phyloP scores from a whole-genome alignment of 129 eudicot genomes.

The Lactuca sativa region DNA sequence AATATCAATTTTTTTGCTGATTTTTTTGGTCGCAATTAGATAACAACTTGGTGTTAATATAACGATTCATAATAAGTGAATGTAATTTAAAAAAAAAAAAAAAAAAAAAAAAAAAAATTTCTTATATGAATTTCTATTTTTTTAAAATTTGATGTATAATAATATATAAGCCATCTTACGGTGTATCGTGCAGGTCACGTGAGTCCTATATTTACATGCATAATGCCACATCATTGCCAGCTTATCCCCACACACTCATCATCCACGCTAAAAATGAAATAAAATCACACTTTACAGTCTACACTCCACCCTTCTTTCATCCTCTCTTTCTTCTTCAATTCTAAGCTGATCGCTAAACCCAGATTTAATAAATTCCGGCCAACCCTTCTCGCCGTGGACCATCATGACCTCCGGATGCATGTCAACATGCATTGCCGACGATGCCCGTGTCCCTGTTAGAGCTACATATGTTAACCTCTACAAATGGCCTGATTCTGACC shows the following conservation, averaged over 20 bases:
- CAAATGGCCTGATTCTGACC: slow-evolving; percentile 96
- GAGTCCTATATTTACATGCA: slow-evolving; percentile 8
- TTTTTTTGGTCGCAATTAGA: too few species aligned
- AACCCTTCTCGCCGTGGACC: slow-evolving; percentile 4
- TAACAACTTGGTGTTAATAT: too few species aligned
- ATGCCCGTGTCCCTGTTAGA: slow-evolving; percentile 58
- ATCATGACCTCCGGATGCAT: slow-evolving; percentile 77
- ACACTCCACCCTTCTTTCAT: slow-evolving; percentile 23
- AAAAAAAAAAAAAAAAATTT: too few species aligned
- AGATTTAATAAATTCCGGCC: slow-evolving; percentile 13
- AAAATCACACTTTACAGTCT: slow-evolving; percentile 23
- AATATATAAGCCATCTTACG: slow-evolving; percentile 20
- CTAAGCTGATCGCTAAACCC: slow-evolving; percentile 29
- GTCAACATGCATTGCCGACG: slow-evolving; percentile 59
- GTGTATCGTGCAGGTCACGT: slow-evolving; percentile 11
- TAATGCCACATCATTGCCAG: slow-evolving; percentile 36
- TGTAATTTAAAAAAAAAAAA: too few species aligned
- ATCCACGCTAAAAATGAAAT: slow-evolving; percentile 14
- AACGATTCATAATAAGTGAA: too few species aligned
- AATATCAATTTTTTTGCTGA: too few species aligned
- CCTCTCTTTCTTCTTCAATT: slow-evolving; percentile 32
- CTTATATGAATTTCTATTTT: background rate
- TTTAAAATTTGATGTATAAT: background rate
- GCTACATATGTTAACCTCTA: slow-evolving; percentile 79
- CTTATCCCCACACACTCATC: slow-evolving; percentile 37